Percentiles rank a stretch among this genome's conserved stretches.
Evolutionary conservation across 2,329 filamentous ascomycete species (phyloP).

Genomic region (Alternaria ventricosa): DNA sequence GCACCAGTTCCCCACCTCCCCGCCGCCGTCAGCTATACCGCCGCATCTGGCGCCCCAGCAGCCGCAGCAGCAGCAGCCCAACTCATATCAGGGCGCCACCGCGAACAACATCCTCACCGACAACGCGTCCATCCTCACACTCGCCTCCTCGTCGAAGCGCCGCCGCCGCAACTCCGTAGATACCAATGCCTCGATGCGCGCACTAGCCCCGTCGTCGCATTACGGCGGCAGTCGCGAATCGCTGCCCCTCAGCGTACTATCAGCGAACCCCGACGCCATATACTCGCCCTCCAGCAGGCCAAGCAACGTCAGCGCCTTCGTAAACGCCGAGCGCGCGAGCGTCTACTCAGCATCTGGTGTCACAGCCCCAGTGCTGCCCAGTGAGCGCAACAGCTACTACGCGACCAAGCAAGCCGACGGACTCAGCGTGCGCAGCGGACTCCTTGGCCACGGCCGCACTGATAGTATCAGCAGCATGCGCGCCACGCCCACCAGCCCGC

Average conservation of each 20-base stretch:
- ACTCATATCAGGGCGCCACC: constrained; percentile 78
- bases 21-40: constrained; percentile 72
- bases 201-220: constrained; percentile 80
- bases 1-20: constrained; percentile 62
- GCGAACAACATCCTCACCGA: constrained; percentile 84
- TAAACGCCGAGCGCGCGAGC: constrained; percentile 72
- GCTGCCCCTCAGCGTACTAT: constrained; percentile 78
- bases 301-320: constrained; percentile 58
- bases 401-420: constrained; percentile 69
- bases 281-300: constrained; percentile 61
- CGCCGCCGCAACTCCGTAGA: constrained; percentile 80
- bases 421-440: constrained; percentile 78
- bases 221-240: constrained; percentile 84
- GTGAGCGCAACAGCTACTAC: constrained; percentile 84
- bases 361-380: constrained; percentile 66
- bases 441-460: constrained; percentile 76
- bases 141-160: constrained; percentile 82
- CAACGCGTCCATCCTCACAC: constrained; percentile 83
- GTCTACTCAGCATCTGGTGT: constrained; percentile 79
- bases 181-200: constrained; percentile 84
- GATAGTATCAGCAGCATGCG: constrained; percentile 82
- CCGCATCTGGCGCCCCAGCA: constrained; percentile 67
- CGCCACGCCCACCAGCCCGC: constrained; percentile 60
- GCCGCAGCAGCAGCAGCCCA: constrained; percentile 63
- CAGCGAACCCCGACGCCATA: constrained; percentile 65